Conservation (phyloP, 2,329 filamentous ascomycete species). For the Botryotinia calthae region DNA sequence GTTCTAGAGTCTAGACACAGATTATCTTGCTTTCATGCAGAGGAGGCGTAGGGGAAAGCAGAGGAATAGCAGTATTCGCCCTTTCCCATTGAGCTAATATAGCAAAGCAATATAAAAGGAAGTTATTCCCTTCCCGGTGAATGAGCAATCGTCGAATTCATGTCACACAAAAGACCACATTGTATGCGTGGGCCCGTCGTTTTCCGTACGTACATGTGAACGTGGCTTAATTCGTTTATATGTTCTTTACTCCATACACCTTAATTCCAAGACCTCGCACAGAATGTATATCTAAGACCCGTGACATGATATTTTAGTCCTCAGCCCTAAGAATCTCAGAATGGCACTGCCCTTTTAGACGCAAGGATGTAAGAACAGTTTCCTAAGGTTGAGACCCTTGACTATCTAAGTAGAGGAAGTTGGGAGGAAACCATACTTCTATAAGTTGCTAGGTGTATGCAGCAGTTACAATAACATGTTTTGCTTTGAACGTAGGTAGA, state of each 20-base stretch:
- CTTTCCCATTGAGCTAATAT: neutral
- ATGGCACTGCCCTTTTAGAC: fast-evolving
- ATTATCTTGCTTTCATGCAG: neutral
- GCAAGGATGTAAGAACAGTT: too few species aligned
- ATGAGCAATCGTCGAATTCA: neutral
- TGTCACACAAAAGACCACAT: neutral
- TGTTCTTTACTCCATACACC: neutral
- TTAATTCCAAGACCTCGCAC: neutral
- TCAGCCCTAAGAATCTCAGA: neutral
- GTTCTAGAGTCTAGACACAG: too few species aligned
- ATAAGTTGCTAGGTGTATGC: too few species aligned
- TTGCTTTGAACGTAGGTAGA: neutral
- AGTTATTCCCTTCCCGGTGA: neutral
- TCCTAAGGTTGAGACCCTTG: neutral
- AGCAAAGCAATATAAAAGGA: too few species aligned
- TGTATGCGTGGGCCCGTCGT: neutral
- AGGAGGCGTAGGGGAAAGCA: fast-evolving
- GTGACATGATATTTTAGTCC: fast-evolving
- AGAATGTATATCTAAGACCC: fast-evolving
- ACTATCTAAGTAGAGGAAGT: neutral
- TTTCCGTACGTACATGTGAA: neutral
- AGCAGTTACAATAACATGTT: fast-evolving
- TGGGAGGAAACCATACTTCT: neutral
- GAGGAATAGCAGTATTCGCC: too few species aligned
- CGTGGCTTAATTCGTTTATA: neutral